These are phyloP conservation scores for Monosporozyma siamensis DNA, from an alignment of 805 yeast genomes.

Conservation along the genomic window DNA sequence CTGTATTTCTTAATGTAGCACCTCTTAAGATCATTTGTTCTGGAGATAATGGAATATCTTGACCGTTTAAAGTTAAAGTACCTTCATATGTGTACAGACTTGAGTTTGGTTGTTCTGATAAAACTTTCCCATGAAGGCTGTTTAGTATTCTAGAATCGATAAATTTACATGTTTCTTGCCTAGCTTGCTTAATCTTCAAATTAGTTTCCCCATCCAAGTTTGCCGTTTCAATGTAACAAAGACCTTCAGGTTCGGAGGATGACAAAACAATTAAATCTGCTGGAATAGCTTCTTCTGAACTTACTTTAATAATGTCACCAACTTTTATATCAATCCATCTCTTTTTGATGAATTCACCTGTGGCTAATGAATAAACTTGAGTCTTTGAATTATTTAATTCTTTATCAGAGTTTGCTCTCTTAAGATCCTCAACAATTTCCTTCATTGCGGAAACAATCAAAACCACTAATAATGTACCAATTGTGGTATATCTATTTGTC, in stretches of 20 bases:
- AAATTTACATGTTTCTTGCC: conserved; percentile 62
- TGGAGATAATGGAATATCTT: conserved; percentile 66
- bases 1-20: conserved; percentile 89
- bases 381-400: conserved; percentile 78
- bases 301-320: conserved; percentile 82
- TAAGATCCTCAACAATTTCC: conserved; percentile 83
- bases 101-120: conserved; percentile 89
- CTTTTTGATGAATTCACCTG: conserved; percentile 52
- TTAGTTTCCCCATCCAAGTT: conserved; percentile 97
- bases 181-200: conserved; percentile 85
- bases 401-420: conserved; percentile 78
- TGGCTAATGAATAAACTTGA: conserved; percentile 47
- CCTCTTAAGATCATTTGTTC: conserved; percentile 91
- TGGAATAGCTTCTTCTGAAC: conserved; percentile 84
- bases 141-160: conserved; percentile 56
- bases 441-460: conserved; percentile 84
- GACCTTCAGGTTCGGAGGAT: conserved; percentile 96
- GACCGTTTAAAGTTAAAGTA: conserved; percentile 48
- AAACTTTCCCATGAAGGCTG: conserved; percentile 46
- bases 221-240: conserved; percentile 95
- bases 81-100: conserved; percentile 94
- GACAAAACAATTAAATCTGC: conserved; percentile 81
- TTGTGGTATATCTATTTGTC: conserved; percentile 90
- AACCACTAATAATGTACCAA: conserved; percentile 81
- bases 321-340: conserved; percentile 85